Percentiles rank a stretch among this genome's conserved stretches.
Evolutionary conservation across 257 asterid genomes (phyloP).

Genomic region (Mitragyna speciosa): DNA sequence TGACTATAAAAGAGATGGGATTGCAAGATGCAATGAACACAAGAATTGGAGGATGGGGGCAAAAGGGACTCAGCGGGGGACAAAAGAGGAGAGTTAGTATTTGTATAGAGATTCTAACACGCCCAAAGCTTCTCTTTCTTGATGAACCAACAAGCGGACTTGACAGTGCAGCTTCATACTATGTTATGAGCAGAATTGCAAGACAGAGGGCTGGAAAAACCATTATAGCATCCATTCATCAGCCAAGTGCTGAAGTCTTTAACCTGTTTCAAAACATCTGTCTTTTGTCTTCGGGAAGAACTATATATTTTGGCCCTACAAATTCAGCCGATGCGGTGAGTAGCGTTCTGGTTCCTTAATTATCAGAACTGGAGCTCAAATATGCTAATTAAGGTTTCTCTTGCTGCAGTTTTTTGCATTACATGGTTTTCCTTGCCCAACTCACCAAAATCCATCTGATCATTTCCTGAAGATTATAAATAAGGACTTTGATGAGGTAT

Average conservation of each 20-base stretch:
- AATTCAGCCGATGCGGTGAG: constrained; percentile 29
- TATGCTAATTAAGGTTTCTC: too few relatives aligned
- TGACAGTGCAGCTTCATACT: constrained; percentile 36
- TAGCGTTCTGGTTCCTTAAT: too few relatives aligned
- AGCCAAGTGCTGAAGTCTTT: constrained; percentile 35
- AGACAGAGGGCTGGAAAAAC: constrained; percentile 8
- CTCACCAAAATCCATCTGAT: constrained; percentile 37
- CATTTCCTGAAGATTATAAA: constrained; percentile 36
- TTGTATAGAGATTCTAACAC: constrained; percentile 30
- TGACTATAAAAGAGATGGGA: constrained; percentile 32
- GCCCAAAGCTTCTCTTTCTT: constrained; percentile 33
- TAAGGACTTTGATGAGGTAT: constrained; percentile 40
- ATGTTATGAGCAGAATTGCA: constrained; percentile 32
- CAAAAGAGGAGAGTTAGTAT: constrained; percentile 35
- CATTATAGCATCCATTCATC: constrained; percentile 30
- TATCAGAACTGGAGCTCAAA: too few relatives aligned
- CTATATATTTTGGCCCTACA: constrained; percentile 28
- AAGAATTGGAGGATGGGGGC: constrained; percentile 30
- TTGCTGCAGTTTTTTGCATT: constrained; percentile 28
- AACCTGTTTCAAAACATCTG: constrained; percentile 24
- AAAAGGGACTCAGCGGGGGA: constrained; percentile 34
- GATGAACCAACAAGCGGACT: constrained; percentile 42
- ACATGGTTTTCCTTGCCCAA: constrained; percentile 37
- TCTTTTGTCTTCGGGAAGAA: constrained; percentile 33
- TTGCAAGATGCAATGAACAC: constrained; percentile 31